phyloP scores from a whole-genome alignment of 352 stramenopile species.

The Globisporangium acanthophoron region DNA sequence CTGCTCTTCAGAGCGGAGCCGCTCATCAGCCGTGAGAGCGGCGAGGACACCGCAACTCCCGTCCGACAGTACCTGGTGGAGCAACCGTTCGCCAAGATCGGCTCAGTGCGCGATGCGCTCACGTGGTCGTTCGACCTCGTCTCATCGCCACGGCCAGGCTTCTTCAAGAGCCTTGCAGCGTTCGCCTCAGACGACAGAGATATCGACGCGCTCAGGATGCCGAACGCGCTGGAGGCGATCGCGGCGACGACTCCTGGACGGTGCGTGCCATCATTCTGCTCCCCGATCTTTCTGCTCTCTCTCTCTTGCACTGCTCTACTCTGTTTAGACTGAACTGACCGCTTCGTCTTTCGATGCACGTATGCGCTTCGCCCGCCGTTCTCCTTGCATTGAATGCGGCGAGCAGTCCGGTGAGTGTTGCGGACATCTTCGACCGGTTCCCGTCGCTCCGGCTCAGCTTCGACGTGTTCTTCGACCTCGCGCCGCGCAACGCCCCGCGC shows the following conservation, averaged over 20 bases:
- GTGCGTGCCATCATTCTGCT: constrained; percentile 16
- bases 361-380: not conserved
- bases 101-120: constrained; percentile 58
- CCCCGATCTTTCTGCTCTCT: not conserved
- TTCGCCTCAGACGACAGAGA: constrained; percentile 59
- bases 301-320: too few relatives aligned
- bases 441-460: constrained; percentile 64
- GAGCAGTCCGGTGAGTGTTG: constrained; percentile 22
- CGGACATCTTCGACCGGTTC: constrained; percentile 64
- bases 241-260: constrained; percentile 11
- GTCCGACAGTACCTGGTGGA: constrained; percentile 2
- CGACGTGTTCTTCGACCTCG: constrained; percentile 59
- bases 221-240: constrained; percentile 39
- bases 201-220: constrained; percentile 33
- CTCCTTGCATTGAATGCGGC: not conserved
- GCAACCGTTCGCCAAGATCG: constrained; percentile 50
- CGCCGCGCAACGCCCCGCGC: constrained; percentile 49
- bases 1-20: constrained; percentile 38
- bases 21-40: constrained; percentile 3
- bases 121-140: constrained; percentile 75
- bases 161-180: constrained; percentile 53
- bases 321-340: not conserved
- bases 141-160: constrained; percentile 49
- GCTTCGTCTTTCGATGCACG: too few relatives aligned
- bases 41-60: constrained; percentile 10